phyloP scores from a whole-genome alignment of 352 stramenopile species.

The Phytophthora idaei region DNA sequence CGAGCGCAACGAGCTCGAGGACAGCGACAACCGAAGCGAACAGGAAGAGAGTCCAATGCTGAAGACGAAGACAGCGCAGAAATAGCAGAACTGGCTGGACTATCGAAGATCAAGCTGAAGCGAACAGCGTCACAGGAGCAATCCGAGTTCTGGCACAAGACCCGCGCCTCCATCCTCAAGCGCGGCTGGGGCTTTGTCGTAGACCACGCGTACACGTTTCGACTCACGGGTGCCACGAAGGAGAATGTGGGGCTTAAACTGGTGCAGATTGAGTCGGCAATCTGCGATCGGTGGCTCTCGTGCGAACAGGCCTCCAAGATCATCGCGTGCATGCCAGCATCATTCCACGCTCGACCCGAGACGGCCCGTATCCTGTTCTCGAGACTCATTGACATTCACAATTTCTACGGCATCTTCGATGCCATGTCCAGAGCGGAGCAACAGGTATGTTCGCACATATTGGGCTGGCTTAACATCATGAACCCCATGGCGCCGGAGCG shows the following conservation, averaged over 20 bases:
- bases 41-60: neutral
- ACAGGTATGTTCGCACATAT: conserved; percentile 46
- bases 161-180: conserved; percentile 49
- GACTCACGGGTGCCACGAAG: conserved; percentile 56
- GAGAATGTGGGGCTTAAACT: conserved; percentile 80
- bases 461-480: conserved; percentile 85
- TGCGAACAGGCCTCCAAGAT: conserved; percentile 72
- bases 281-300: conserved; percentile 81
- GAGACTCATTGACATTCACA: conserved; percentile 70
- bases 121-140: conserved; percentile 30
- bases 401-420: conserved; percentile 72
- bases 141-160: conserved; percentile 61
- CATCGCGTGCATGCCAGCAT: conserved; percentile 71
- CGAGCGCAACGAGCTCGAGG: conserved; percentile 21
- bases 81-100: conserved; percentile 4
- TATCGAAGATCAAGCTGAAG: conserved; percentile 14
- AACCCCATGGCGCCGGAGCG: conserved; percentile 77
- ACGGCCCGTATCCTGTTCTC: conserved; percentile 78
- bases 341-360: conserved; percentile 66
- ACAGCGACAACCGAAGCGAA: conserved; percentile 8
- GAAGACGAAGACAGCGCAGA: conserved; percentile 6
- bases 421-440: conserved; percentile 51
- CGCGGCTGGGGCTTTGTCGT: conserved; percentile 42
- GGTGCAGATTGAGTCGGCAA: conserved; percentile 80
- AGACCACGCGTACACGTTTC: conserved; percentile 47